A percentile compares a stretch with the other conserved stretches of the same genome.
Conservation (phyloP, 148 eudicot species). For the Linanthus parryae region DNA sequence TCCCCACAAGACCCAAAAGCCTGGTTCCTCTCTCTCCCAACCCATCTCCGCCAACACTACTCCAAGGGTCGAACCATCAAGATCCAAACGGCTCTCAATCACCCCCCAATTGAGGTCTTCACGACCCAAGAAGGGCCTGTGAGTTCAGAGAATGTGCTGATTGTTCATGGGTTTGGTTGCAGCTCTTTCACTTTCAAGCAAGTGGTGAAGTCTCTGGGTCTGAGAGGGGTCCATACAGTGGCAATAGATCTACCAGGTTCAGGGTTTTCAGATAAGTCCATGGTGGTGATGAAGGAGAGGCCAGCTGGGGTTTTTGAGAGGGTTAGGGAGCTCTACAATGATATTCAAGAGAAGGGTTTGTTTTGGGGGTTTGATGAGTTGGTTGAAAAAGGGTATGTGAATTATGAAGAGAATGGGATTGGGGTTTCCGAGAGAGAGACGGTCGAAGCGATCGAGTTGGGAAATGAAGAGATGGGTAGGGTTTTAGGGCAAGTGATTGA, state of each 20-base stretch:
- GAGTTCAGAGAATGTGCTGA: constrained; percentile 36
- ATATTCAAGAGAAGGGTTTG: constrained; percentile 78
- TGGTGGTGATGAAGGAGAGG: constrained; percentile 38
- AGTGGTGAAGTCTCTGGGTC: constrained; percentile 44
- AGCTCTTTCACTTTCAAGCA: constrained; percentile 58
- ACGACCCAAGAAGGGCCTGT: constrained; percentile 49
- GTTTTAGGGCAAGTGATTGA: constrained; percentile 74
- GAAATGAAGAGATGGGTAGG: constrained; percentile 60
- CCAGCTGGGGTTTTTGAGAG: constrained; percentile 39
- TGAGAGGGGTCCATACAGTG: constrained; percentile 40
- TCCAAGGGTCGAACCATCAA: constrained; percentile 55
- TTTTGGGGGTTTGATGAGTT: constrained; percentile 95
- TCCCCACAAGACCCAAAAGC: constrained; percentile 62
- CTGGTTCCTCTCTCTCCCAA: constrained; percentile 72
- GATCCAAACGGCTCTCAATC: constrained; percentile 49
- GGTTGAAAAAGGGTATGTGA: constrained; percentile 68
- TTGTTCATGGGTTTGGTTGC: constrained; percentile 79
- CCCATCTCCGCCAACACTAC: constrained; percentile 50
- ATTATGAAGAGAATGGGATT: constrained; percentile 35
- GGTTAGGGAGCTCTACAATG: constrained; percentile 52
- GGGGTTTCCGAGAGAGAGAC: constrained; percentile 32
- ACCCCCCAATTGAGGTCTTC: constrained; percentile 53
- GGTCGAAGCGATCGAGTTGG: constrained; percentile 51
- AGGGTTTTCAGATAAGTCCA: constrained; percentile 79
- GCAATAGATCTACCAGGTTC: constrained; percentile 89